phyloP scores from a whole-genome alignment of 345 rosid genomes.

The Aquilaria yunnanensis region DNA sequence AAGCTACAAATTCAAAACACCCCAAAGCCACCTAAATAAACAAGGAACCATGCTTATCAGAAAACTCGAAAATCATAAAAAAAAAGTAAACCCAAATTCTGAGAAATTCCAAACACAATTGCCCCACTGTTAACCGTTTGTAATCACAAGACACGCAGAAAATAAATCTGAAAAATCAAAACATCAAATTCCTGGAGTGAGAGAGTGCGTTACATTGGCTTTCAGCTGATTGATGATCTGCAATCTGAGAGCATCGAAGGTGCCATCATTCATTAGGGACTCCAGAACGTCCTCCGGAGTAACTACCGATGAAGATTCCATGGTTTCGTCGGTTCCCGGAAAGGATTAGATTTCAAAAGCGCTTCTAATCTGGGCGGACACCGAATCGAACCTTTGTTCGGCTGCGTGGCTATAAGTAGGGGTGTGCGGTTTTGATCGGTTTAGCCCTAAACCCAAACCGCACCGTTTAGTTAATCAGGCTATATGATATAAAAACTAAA shows the following conservation, averaged over 20 bases:
- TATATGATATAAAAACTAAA: no score
- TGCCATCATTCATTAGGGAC: conserved; percentile 84
- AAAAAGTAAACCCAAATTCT: background rate
- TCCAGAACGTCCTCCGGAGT: conserved; percentile 82
- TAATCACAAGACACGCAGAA: background rate
- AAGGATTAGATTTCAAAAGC: no score
- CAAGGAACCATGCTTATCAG: background rate
- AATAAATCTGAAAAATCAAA: conserved; percentile 7
- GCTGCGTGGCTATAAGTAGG: no score
- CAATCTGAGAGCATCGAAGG: conserved; percentile 73
- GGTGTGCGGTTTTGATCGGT: no score
- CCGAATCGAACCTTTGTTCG: no score
- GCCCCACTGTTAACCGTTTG: background rate
- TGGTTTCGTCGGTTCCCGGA: conserved; percentile 12
- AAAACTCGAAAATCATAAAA: background rate
- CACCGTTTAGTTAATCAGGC: no score
- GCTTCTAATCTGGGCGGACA: no score
- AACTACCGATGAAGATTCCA: conserved; percentile 67
- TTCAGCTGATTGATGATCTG: conserved; percentile 87
- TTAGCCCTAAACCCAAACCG: no score
- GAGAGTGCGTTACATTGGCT: conserved; percentile 53
- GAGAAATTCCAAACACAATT: background rate
- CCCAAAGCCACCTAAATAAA: background rate
- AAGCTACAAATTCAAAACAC: no score
- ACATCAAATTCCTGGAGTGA: background rate